These are phyloP conservation scores for Penicillium alfredii DNA, from an alignment of 495 filamentous ascomycete species.

Conservation along the genomic window DNA sequence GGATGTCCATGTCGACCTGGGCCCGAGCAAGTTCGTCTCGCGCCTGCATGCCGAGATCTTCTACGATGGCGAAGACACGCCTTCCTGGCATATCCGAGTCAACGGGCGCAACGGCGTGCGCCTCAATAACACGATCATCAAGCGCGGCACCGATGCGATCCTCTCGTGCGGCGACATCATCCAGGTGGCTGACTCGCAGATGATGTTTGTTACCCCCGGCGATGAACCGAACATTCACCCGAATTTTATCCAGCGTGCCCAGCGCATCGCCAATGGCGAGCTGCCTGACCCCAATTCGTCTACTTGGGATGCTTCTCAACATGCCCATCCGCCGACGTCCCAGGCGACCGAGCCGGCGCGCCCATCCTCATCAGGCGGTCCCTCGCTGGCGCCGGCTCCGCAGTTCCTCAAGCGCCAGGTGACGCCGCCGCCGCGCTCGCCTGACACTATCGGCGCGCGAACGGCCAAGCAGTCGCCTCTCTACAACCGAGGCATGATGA, in stretches of 20 bases:
- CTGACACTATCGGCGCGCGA: slow-evolving; percentile 36
- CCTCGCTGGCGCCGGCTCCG: slow-evolving; percentile 62
- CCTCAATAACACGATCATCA: slow-evolving; percentile 64
- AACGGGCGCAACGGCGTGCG: slow-evolving; percentile 88
- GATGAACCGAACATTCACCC: slow-evolving; percentile 54
- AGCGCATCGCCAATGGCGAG: slow-evolving; percentile 43
- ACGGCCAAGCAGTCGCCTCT: slow-evolving; percentile 53
- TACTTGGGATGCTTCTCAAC: slow-evolving; percentile 35
- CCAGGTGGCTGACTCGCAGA: slow-evolving; percentile 84
- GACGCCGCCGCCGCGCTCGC: slow-evolving; percentile 55
- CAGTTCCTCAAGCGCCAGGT: slow-evolving; percentile 62
- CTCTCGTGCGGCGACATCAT: slow-evolving; percentile 82
- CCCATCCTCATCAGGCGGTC: slow-evolving; percentile 35
- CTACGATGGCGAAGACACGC: slow-evolving; percentile 59
- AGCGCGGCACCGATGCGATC: slow-evolving; percentile 54
- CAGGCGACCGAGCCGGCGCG: slow-evolving; percentile 22
- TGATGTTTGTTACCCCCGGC: slow-evolving; percentile 93
- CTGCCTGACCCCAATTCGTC: slow-evolving; percentile 26
- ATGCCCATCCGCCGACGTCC: slow-evolving; percentile 33
- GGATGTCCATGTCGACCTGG: slow-evolving; percentile 81
- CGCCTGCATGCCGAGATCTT: slow-evolving; percentile 80
- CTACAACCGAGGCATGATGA: slow-evolving; percentile 63
- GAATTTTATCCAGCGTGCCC: slow-evolving; percentile 46
- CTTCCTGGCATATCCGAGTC: slow-evolving; percentile 72
- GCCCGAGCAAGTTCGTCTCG: slow-evolving; percentile 88